Evolutionary conservation across 495 filamentous ascomycete genomes (phyloP), one percentile per base, ranked within the genome.

Genomic region (Platismatia glauca): DNA sequence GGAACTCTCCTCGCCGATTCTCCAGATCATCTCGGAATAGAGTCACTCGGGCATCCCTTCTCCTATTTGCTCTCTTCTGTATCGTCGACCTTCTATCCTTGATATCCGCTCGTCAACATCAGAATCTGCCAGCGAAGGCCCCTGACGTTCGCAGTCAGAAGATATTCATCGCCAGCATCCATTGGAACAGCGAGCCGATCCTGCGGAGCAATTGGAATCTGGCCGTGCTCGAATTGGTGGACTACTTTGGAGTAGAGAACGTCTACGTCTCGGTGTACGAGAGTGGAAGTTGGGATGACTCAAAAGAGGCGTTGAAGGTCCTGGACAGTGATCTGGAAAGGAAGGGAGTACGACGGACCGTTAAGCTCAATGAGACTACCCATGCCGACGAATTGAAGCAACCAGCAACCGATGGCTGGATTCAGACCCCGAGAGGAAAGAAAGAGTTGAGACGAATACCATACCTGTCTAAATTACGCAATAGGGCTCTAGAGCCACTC

Each of bases 221-320:
- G 33, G 83, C 81, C 2, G 72, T 90, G 8, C 22, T 87, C 3
- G 73, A 80, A 1, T 75, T 91, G 41, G 77, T 80, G 29, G 67
- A 75, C 35, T 66, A 77, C 20, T 73, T 89, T 2, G 88, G 88
- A 0, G 65, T 81, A 0, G 76, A 79, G n/a, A 90, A 91, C 67
- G 78, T 89, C 16, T 90, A 82, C 67, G 79, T 92, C 55, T 85
- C 82, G 41, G 77, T 90, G 22, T 82, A 83, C 64, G 89, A 91
- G 67, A 86, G 82, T 61, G 88, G 87, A 11, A 88, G 86, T 68
- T 86, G 80, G 75, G 89, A 91, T 71, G 72, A 84, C 61, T 83
- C 84, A 15, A 90, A 89, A 72, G 81, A 72, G 4, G 84, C 82
- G 7, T 72, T 92, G 62, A 70, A 71, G n/a, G 79, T 83, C 15